Evolutionary conservation across 2,329 filamentous ascomycete species (phyloP).

Genomic region (Monascus ruber): DNA sequence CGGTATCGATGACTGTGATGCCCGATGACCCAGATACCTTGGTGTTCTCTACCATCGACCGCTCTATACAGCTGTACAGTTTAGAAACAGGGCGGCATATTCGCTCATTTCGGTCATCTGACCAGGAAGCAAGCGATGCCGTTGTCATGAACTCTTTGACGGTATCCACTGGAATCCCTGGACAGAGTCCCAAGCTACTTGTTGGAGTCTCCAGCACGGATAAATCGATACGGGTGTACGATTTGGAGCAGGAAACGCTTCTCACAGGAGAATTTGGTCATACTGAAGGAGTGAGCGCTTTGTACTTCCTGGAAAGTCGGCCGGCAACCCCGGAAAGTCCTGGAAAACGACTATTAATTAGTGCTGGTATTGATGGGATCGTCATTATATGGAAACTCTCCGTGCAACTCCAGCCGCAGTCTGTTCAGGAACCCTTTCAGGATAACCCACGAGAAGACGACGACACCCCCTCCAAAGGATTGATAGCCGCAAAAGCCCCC

Average conservation of each 20-base stretch:
- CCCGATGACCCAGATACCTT: conserved; percentile 48
- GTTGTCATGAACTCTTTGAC: conserved; percentile 73
- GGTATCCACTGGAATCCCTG: conserved; percentile 42
- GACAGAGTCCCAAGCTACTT: conserved; percentile 53
- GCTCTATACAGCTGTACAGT: conserved; percentile 48
- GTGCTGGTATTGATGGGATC: conserved; percentile 67
- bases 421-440: conserved; percentile 16
- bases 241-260: conserved; percentile 62
- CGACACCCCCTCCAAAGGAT: conserved; percentile 34
- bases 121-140: conserved; percentile 67
- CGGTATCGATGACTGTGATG: conserved; percentile 68
- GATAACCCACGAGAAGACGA: conserved; percentile 23
- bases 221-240: conserved; percentile 87
- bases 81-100: conserved; percentile 57
- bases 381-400: conserved; percentile 63
- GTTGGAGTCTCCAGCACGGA: conserved; percentile 88
- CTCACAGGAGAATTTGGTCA: conserved; percentile 89
- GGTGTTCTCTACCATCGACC: conserved; percentile 51
- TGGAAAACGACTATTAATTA: conserved; percentile 46
- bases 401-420: conserved; percentile 19
- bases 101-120: conserved; percentile 69
- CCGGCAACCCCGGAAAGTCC: conserved; percentile 30
- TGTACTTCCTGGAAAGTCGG: conserved; percentile 52
- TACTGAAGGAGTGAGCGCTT: conserved; percentile 82
- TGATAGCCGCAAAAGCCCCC: conserved; percentile 54